Percentiles rank a stretch among this genome's conserved stretches.
phyloP scores from a whole-genome alignment of 1,284 basidiomycete genomes.

The Ceratobasidium papillatum region DNA sequence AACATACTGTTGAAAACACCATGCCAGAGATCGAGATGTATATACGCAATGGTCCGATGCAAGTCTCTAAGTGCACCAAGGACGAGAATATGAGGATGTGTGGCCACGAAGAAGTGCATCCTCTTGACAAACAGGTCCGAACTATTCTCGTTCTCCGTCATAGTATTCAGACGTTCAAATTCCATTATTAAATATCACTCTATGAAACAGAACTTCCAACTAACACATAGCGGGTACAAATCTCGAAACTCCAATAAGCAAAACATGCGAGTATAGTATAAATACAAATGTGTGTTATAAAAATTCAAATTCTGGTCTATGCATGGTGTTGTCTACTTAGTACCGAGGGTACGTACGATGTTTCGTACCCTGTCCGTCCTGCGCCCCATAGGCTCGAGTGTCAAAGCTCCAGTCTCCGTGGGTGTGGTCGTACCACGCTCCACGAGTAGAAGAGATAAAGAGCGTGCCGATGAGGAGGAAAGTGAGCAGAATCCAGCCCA shows the following conservation, averaged over 20 bases:
- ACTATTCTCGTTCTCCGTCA: too few relatives aligned
- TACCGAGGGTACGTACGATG: slow-evolving; percentile 36
- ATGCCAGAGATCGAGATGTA: too few relatives aligned
- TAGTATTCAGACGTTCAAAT: neutral
- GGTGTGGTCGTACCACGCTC: slow-evolving; percentile 34
- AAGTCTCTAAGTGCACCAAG: too few relatives aligned
- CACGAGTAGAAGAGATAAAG: slow-evolving; percentile 25
- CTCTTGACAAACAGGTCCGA: too few relatives aligned
- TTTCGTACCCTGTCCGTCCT: slow-evolving; percentile 32
- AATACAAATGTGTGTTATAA: neutral
- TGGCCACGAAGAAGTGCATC: too few relatives aligned
- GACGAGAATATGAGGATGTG: too few relatives aligned
- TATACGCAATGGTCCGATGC: too few relatives aligned
- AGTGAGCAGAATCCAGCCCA: slow-evolving; percentile 27
- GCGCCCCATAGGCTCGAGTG: slow-evolving; percentile 15
- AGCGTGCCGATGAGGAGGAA: slow-evolving; percentile 34
- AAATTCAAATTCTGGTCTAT: neutral
- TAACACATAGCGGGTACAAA: neutral
- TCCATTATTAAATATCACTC: neutral
- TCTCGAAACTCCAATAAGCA: neutral
- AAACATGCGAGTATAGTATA: neutral
- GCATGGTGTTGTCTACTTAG: neutral
- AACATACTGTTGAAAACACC: too few relatives aligned
- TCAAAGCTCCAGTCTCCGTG: slow-evolving; percentile 33
- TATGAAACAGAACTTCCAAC: neutral